Conservation (phyloP, 306 rosid species). For the Vicia sativa region DNA sequence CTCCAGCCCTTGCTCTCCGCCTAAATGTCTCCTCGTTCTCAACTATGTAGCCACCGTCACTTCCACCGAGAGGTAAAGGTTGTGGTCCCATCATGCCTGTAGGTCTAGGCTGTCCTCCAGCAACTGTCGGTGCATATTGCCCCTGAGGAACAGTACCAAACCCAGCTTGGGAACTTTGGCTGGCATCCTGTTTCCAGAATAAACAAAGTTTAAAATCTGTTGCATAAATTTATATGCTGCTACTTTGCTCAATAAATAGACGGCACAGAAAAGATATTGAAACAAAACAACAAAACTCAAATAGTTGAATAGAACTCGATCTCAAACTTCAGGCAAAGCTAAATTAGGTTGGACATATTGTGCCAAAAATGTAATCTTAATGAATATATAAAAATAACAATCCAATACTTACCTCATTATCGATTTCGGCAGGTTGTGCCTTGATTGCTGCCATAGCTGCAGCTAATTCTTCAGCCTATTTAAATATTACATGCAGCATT, state of each 20-base stretch:
- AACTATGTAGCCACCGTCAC: slow-evolving; percentile 54
- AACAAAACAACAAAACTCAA: too few relatives aligned
- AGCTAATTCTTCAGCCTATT: slow-evolving; percentile 92
- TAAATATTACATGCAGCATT: slow-evolving; percentile 23
- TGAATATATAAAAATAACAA: slow-evolving; percentile 1
- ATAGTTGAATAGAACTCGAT: too few relatives aligned
- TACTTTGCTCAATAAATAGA: too few relatives aligned
- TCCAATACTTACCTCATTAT: slow-evolving; percentile 54
- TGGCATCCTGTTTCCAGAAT: slow-evolving; percentile 46
- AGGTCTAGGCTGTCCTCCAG: slow-evolving; percentile 90
- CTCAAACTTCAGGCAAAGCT: too few relatives aligned
- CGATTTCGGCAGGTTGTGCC: slow-evolving; percentile 64
- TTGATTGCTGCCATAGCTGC: slow-evolving; percentile 85
- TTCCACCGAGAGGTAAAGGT: slow-evolving; percentile 77
- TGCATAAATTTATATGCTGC: too few relatives aligned
- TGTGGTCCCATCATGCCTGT: slow-evolving; percentile 81
- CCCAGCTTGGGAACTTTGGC: slow-evolving; percentile 69
- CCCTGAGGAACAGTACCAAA: slow-evolving; percentile 62
- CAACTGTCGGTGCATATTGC: slow-evolving; percentile 82
- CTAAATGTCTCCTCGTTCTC: slow-evolving; percentile 69
- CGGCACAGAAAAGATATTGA: too few relatives aligned
- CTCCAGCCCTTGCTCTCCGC: slow-evolving; percentile 81
- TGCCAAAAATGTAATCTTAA: slow-evolving; percentile 14
- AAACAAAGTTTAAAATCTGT: not conserved
- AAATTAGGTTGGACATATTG: too few relatives aligned